A percentile compares a stretch with the other conserved stretches of the same genome.
Evolutionary conservation across 768 basidiomycete species (phyloP).

Genomic region (Phlebiopsis gigantea): DNA sequence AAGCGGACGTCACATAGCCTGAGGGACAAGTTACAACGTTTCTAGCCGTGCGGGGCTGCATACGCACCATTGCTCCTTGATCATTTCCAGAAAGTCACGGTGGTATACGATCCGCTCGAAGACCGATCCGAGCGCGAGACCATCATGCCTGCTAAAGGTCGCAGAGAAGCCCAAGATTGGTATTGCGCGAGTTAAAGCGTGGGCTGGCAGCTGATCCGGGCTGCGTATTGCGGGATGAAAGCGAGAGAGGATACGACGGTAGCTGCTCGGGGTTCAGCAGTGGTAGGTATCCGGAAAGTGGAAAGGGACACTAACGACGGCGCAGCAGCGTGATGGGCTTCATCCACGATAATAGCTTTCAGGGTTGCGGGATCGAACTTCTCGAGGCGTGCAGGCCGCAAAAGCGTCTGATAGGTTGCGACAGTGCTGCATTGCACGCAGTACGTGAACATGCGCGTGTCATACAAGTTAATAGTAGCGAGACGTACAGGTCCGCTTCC

Average conservation of each 20-base stretch:
- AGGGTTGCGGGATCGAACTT: slow-evolving; percentile 69
- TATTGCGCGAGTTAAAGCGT: slow-evolving; percentile 43
- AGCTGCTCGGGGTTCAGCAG: slow-evolving; percentile 43
- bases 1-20: slow-evolving; percentile 87
- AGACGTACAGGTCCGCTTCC: slow-evolving; percentile 73
- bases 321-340: slow-evolving; percentile 94
- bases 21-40: background rate
- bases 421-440: slow-evolving; percentile 51
- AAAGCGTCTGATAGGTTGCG: slow-evolving; percentile 84
- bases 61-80: slow-evolving; percentile 79
- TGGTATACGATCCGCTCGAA: slow-evolving; percentile 94
- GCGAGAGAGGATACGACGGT: slow-evolving; percentile 76
- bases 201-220: slow-evolving; percentile 40
- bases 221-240: slow-evolving; percentile 67
- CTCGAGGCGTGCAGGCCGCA: slow-evolving; percentile 52
- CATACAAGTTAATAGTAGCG: background rate
- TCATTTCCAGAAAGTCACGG: slow-evolving; percentile 86
- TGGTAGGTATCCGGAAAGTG: too few species aligned
- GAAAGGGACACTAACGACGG: slow-evolving; percentile 57
- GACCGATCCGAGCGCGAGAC: slow-evolving; percentile 80
- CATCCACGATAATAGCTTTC: slow-evolving; percentile 83
- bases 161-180: slow-evolving; percentile 94
- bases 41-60: background rate
- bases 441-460: background rate
- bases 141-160: slow-evolving; percentile 90